A percentile compares a stretch with the other conserved stretches of the same genome.
These are phyloP conservation scores for Thraustochytrium striatum DNA, from an alignment of 352 stramenopile genomes.

Conservation along the genomic window DNA sequence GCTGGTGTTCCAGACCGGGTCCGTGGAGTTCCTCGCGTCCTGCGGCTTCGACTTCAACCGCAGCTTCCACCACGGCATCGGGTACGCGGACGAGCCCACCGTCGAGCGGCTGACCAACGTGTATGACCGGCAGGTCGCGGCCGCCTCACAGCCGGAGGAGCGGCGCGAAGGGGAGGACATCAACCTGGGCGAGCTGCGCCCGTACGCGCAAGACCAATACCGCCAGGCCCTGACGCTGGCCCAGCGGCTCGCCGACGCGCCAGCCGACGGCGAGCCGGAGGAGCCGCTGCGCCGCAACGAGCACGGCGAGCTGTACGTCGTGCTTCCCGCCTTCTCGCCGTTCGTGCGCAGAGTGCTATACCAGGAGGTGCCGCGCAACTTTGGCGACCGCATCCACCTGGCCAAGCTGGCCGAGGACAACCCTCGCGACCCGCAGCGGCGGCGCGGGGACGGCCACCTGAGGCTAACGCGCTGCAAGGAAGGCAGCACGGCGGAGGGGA, in stretches of 20 bases:
- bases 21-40: conserved; percentile 72
- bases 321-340: conserved; percentile 60
- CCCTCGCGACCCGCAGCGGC: conserved; percentile 40
- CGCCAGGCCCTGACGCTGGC: too few species aligned
- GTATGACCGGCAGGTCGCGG: background rate
- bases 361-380: conserved; percentile 10
- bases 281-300: too few species aligned
- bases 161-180: background rate
- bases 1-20: conserved; percentile 71
- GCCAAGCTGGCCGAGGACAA: conserved; percentile 42
- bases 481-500: background rate
- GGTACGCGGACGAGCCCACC: conserved; percentile 65
- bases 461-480: conserved; percentile 25
- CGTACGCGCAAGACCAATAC: too few species aligned
- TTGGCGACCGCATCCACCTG: background rate
- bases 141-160: background rate
- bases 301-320: conserved; percentile 52
- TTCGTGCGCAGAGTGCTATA: conserved; percentile 49
- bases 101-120: conserved; percentile 44
- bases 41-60: conserved; percentile 79
- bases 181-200: background rate
- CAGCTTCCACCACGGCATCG: conserved; percentile 72
- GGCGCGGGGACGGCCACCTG: conserved; percentile 56
- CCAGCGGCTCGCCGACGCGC: too few species aligned
- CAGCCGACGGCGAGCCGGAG: too few species aligned